Conservation (phyloP, 139 green algal genomes). For the Chlamydomonas sp. region DNA sequence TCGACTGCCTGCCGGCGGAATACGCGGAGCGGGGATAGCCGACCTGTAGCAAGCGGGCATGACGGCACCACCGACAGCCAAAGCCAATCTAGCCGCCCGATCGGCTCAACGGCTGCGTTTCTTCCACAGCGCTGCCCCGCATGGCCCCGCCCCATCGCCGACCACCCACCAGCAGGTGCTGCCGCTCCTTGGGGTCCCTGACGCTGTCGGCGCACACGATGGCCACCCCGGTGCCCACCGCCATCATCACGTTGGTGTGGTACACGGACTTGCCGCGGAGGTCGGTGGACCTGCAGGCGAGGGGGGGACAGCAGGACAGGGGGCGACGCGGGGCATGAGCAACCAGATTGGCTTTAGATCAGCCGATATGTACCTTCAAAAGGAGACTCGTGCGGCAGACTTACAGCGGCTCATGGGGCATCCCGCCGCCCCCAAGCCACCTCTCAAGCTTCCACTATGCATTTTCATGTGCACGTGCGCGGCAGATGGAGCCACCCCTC, state of each 20-base stretch:
- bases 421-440: neutral
- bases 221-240: constrained; percentile 88
- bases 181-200: constrained; percentile 71
- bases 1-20: too few species aligned
- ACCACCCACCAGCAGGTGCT: constrained; percentile 66
- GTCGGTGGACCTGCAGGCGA: constrained; percentile 44
- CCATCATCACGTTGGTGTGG: constrained; percentile 99
- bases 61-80: neutral
- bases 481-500: too few species aligned
- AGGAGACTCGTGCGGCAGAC: too few species aligned
- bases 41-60: neutral
- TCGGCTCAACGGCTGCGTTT: neutral
- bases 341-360: neutral
- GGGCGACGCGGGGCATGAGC: neutral
- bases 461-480: too few species aligned
- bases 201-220: constrained; percentile 92
- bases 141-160: neutral
- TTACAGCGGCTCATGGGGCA: too few species aligned
- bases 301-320: neutral
- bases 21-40: too few species aligned
- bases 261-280: constrained; percentile 83
- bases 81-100: neutral
- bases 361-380: too few species aligned
- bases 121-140: neutral
- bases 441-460: neutral